Base-by-base conservation (phyloP, 2,329 filamentous ascomycete genomes). In the Dactylellina cionopaga region DNA sequence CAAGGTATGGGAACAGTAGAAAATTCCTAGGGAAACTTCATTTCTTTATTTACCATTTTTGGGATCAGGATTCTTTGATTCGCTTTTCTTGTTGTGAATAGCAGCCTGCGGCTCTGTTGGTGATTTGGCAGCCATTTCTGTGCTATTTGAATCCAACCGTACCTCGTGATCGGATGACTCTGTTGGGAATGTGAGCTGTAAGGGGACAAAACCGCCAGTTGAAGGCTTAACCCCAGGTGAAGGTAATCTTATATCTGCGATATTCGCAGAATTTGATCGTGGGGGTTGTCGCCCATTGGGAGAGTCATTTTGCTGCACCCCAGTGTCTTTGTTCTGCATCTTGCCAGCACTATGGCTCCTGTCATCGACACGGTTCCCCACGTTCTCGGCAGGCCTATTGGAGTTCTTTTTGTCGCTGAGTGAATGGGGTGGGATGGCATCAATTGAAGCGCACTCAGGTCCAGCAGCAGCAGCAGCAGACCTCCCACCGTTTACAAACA, bases 401-500 rank as follows among this genome's bases (percentile, higher is more conserved):
- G 68, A 54, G 27, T 54, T 54, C 27, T 65, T 65, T n/a, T 54
- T 55, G 33, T 41, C 60, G 39, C 13, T 25, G 19, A 31, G 13
- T 35, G 68, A 49, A 24, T 58, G 47, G 17, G 44, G 49, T 51
- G 65, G 24, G 44, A 65, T 64, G 52, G 44, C 59, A 59, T 72
- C 59, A 51, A 65, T 41, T 47, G 68, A 65, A n/a, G 54, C 59
- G 41, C 15, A 59, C 39, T 72, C 59, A 44, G 68, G 55, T 39
- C 54, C 68, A 65, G 52, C 46, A 56, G 41, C 46, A 63, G 37
- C 55, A 24, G 43, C 33, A 52, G 52, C 52, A 27, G 33, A 25
- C 59, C 54, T 72, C 54, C 59, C 68, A 46, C 68, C 68, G 31
- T 72, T 72, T 56, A 65, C 52, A 54, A 72, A 72, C 68, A 72